Conservation (phyloP, 805 yeast genomes). For the Candida maris region DNA sequence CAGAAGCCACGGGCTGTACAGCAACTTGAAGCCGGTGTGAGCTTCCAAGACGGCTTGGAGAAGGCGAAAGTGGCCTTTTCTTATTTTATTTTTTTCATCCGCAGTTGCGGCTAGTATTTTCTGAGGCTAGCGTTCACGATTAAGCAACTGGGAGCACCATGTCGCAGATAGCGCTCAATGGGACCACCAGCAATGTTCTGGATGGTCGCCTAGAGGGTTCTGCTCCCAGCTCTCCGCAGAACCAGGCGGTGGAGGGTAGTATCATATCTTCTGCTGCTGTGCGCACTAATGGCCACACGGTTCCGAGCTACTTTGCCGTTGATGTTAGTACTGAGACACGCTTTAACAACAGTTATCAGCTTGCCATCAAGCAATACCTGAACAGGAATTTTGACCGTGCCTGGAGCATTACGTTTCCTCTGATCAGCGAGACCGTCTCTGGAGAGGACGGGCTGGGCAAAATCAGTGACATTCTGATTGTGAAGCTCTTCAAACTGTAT, state of each 20-base stretch:
- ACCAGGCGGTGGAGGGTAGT: neutral
- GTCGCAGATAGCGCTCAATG: constrained; percentile 15
- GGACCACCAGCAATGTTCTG: constrained; percentile 4
- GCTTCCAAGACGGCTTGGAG: too few relatives aligned
- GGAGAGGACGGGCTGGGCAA: constrained; percentile 3
- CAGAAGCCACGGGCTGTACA: too few relatives aligned
- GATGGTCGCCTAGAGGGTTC: neutral
- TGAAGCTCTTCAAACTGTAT: constrained; percentile 27
- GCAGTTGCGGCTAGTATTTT: too few relatives aligned
- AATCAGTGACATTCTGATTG: constrained; percentile 11
- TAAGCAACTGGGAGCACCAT: too few relatives aligned
- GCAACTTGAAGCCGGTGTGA: too few relatives aligned
- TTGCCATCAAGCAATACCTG: constrained; percentile 40
- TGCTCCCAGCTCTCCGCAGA: constrained; percentile 5
- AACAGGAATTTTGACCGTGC: constrained; percentile 31
- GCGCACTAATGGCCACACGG: too few relatives aligned
- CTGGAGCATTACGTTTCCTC: constrained; percentile 23
- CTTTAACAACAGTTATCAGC: constrained; percentile 30
- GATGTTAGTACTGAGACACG: constrained; percentile 14
- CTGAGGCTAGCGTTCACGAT: too few relatives aligned
- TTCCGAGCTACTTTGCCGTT: constrained; percentile 6
- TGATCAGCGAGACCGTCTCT: constrained; percentile 17
- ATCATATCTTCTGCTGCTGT: too few relatives aligned
- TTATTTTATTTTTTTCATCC: too few relatives aligned
- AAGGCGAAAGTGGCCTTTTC: too few relatives aligned